A percentile compares a stretch with the other conserved stretches of the same genome.
phyloP scores from a whole-genome alignment of 2,329 filamentous ascomycete species.

The Xenoacremonium recifei region DNA sequence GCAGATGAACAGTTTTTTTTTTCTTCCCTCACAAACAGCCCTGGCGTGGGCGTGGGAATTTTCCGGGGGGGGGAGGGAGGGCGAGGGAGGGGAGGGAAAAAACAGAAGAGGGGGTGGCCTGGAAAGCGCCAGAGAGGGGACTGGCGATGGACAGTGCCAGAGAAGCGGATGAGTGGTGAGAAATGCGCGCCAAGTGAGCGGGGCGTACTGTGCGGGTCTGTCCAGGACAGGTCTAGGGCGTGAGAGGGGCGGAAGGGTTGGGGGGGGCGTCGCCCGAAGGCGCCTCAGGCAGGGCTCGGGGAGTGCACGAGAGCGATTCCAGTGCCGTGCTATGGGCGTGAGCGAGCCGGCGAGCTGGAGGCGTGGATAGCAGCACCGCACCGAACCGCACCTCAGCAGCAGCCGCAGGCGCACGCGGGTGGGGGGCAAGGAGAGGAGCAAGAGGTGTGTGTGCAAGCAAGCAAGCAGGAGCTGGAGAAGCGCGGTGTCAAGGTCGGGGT shows the following conservation, averaged over 20 bases:
- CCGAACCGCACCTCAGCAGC: neutral
- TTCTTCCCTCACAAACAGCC: conserved; percentile 2
- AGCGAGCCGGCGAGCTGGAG: too few species aligned
- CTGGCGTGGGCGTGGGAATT: neutral
- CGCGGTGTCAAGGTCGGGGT: too few species aligned
- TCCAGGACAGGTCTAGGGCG: conserved; percentile 13
- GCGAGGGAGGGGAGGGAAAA: conserved; percentile 26
- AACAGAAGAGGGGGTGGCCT: conserved; percentile 9
- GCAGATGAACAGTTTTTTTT: conserved; percentile 11
- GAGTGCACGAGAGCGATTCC: conserved; percentile 5
- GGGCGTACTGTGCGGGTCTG: too few species aligned
- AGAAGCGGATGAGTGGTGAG: too few species aligned
- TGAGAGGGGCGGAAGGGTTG: conserved; percentile 8
- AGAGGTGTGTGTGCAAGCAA: too few species aligned
- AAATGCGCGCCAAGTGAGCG: too few species aligned
- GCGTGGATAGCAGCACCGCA: conserved; percentile 11
- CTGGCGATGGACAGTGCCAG: conserved; percentile 16
- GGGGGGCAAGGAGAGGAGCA: conserved; percentile 1
- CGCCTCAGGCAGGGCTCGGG: conserved; percentile 18
- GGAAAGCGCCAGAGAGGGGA: neutral
- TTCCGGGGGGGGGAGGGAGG: conserved; percentile 10
- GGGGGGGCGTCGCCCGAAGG: too few species aligned
- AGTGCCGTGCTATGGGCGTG: too few species aligned
- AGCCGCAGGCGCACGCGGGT: neutral
- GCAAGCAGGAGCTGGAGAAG: too few species aligned